phyloP scores from a whole-genome alignment of 192 early-diverging fungal species.

The Coemansia sp. region DNA sequence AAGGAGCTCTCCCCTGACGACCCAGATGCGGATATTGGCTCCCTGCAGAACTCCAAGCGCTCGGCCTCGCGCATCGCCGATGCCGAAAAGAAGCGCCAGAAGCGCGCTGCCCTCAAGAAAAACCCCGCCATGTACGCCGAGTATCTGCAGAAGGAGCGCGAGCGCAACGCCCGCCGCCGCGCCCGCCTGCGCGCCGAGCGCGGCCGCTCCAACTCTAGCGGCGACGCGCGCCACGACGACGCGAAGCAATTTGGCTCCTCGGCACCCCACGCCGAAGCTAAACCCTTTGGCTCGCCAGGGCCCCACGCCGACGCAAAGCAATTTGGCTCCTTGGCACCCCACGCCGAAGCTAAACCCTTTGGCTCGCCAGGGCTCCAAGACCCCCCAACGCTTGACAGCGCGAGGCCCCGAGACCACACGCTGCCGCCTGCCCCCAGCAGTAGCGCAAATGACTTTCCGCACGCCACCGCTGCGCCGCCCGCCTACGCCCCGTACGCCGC shows the following conservation, averaged over 20 bases:
- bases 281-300: not conserved
- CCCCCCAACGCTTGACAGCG: not conserved
- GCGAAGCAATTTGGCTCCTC: not conserved
- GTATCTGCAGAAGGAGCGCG: slow-evolving; percentile 53
- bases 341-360: not conserved
- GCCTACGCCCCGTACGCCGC: slow-evolving; percentile 34
- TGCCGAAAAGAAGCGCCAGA: slow-evolving; percentile 53
- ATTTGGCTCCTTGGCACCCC: too few relatives aligned
- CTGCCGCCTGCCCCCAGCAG: slow-evolving; percentile 13
- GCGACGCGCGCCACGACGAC: slow-evolving; percentile 10
- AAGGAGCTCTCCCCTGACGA: slow-evolving; percentile 31
- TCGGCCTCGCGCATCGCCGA: slow-evolving; percentile 51
- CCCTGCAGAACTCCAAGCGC: slow-evolving; percentile 28
- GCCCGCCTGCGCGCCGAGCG: slow-evolving; percentile 49
- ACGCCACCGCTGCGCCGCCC: slow-evolving; percentile 24
- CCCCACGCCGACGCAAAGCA: not conserved
- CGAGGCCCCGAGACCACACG: not conserved
- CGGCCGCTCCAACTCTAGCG: slow-evolving; percentile 42
- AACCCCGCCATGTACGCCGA: slow-evolving; percentile 48
- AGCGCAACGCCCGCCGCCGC: slow-evolving; percentile 51
- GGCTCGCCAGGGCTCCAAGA: not conserved
- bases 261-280: not conserved
- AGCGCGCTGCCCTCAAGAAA: slow-evolving; percentile 53
- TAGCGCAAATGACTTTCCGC: slow-evolving; percentile 33
- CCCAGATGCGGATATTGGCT: not conserved